Evolutionary conservation across 495 filamentous ascomycete genomes (phyloP).

Genomic region (Annulohypoxylon maeteangense): DNA sequence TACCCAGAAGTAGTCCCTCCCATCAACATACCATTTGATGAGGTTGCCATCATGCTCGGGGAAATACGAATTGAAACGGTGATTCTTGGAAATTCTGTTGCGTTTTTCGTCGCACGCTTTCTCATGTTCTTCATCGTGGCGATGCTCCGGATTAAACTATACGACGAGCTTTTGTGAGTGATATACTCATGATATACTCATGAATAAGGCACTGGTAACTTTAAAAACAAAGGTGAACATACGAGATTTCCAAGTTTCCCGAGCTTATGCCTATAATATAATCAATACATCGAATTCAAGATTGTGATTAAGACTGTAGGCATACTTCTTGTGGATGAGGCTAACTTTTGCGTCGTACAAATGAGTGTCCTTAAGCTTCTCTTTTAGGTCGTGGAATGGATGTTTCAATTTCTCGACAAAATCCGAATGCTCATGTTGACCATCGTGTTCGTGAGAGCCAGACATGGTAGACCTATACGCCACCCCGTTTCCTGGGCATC

Average conservation of each 20-base stretch:
- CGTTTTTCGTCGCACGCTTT: constrained; percentile 84
- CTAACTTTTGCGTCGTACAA: constrained; percentile 60
- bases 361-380: constrained; percentile 60
- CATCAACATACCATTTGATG: constrained; percentile 98
- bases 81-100: constrained; percentile 72
- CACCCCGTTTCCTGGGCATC: not conserved
- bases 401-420: constrained; percentile 49
- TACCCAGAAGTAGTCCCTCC: constrained; percentile 89
- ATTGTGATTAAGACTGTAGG: not conserved
- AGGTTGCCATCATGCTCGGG: constrained; percentile 85
- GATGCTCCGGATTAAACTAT: constrained; percentile 85
- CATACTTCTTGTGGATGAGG: constrained; percentile 61
- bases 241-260: constrained; percentile 67
- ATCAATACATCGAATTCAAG: constrained; percentile 2
- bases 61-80: constrained; percentile 89
- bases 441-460: constrained; percentile 28
- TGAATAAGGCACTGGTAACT: not conserved
- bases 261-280: constrained; percentile 58
- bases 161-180: constrained; percentile 8
- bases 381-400: constrained; percentile 56
- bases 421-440: constrained; percentile 31
- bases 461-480: constrained; percentile 12
- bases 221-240: constrained; percentile 12
- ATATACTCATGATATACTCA: not conserved
- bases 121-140: constrained; percentile 95